These are phyloP conservation scores for Davidsoniella virescens DNA, from an alignment of 2,329 filamentous ascomycete genomes.

Conservation along the genomic window DNA sequence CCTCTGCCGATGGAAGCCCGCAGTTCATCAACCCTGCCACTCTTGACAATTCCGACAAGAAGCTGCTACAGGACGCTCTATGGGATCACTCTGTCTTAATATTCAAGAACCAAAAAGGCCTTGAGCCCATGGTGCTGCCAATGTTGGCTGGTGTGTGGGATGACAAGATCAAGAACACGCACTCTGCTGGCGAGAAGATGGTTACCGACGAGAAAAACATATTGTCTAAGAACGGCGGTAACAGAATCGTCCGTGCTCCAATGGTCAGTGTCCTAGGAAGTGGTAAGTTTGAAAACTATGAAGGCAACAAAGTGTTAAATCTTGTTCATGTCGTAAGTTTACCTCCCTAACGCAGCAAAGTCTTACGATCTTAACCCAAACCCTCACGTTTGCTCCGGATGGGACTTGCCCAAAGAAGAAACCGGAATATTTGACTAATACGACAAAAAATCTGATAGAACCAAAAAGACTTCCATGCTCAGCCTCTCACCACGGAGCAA, in stretches of 20 bases:
- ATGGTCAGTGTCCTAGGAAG: conserved; percentile 12
- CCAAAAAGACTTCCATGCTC: conserved; percentile 11
- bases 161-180: conserved; percentile 11
- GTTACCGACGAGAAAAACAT: conserved; percentile 12
- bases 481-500: conserved; percentile 8
- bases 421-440: too few species aligned
- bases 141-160: conserved; percentile 10
- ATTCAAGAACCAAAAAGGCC: conserved; percentile 10
- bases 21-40: neutral
- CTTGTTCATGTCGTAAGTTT: conserved; percentile 10
- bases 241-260: conserved; percentile 9
- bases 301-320: conserved; percentile 6
- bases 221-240: conserved; percentile 8
- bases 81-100: conserved; percentile 11
- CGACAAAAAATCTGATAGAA: neutral
- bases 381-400: neutral
- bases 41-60: conserved; percentile 7
- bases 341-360: neutral
- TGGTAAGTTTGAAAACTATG: conserved; percentile 9
- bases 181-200: conserved; percentile 12
- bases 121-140: conserved; percentile 8
- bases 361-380: neutral
- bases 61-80: conserved; percentile 5
- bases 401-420: neutral
- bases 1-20: neutral